These are phyloP conservation scores for Podospora conica DNA, from an alignment of 495 filamentous ascomycete species.

Conservation along the genomic window DNA sequence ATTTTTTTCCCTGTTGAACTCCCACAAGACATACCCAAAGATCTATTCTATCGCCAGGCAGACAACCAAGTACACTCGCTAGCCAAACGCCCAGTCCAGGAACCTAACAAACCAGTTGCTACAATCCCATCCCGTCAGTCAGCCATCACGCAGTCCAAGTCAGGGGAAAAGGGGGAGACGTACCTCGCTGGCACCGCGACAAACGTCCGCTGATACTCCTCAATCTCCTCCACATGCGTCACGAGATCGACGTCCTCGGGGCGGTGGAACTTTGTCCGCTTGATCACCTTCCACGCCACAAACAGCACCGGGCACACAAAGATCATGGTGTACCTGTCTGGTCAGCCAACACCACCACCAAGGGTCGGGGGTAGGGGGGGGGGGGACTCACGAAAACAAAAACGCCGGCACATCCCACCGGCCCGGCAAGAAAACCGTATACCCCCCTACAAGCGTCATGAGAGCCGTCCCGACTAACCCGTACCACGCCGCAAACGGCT, in stretches of 20 bases:
- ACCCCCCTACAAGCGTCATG: conserved; percentile 72
- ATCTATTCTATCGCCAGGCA: neutral
- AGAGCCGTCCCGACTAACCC: conserved; percentile 53
- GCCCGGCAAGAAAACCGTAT: conserved; percentile 63
- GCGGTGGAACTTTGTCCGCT: conserved; percentile 52
- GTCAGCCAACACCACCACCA: neutral
- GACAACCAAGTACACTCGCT: neutral
- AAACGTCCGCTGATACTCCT: conserved; percentile 64
- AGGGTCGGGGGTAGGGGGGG: too few relatives aligned
- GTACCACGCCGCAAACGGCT: conserved; percentile 68
- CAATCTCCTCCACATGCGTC: conserved; percentile 62
- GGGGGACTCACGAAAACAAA: conserved; percentile 58
- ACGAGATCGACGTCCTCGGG: conserved; percentile 58
- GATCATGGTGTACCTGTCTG: conserved; percentile 57
- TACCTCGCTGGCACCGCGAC: conserved; percentile 54
- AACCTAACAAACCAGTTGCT: conserved; percentile 20
- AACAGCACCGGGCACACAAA: conserved; percentile 60
- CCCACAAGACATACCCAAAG: neutral
- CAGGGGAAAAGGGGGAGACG: conserved; percentile 12
- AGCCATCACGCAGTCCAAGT: neutral
- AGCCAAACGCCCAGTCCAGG: conserved; percentile 27
- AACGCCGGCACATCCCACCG: conserved; percentile 67
- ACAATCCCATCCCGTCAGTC: neutral
- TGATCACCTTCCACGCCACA: conserved; percentile 63
- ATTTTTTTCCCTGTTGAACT: neutral